Percentiles rank a stretch among this genome's conserved stretches.
These are phyloP conservation scores for Starmera quercuum DNA, from an alignment of 805 yeast genomes.

Conservation along the genomic window DNA sequence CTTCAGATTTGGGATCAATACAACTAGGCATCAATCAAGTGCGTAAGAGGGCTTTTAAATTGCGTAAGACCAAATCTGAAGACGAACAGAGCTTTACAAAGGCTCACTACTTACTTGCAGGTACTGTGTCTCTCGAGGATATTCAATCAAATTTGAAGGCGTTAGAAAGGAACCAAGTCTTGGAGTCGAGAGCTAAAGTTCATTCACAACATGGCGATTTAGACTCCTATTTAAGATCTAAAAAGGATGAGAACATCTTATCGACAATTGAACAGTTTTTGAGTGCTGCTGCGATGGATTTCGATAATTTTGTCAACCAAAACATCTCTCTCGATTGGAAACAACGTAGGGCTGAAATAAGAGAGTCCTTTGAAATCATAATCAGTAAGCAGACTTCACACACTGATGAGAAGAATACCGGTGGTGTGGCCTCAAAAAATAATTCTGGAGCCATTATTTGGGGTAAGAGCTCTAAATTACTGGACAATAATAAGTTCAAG, in stretches of 20 bases:
- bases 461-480: slow-evolving; percentile 23
- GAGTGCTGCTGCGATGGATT: slow-evolving; percentile 68
- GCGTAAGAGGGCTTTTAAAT: slow-evolving; percentile 52
- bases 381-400: slow-evolving; percentile 21
- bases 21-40: slow-evolving; percentile 77
- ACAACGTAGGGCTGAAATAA: slow-evolving; percentile 63
- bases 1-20: slow-evolving; percentile 68
- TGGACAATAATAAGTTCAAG: slow-evolving; percentile 24
- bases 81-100: slow-evolving; percentile 43
- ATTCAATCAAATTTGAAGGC: slow-evolving; percentile 50
- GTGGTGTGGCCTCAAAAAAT: slow-evolving; percentile 9
- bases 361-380: slow-evolving; percentile 61
- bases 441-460: slow-evolving; percentile 14
- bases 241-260: slow-evolving; percentile 76
- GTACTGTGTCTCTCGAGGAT: slow-evolving; percentile 84
- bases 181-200: slow-evolving; percentile 20
- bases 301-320: slow-evolving; percentile 67
- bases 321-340: slow-evolving; percentile 82
- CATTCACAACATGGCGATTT: slow-evolving; percentile 31
- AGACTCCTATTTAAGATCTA: slow-evolving; percentile 55
- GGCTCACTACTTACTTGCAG: slow-evolving; percentile 84
- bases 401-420: slow-evolving; percentile 5
- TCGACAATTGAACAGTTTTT: slow-evolving; percentile 79
- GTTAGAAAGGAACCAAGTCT: slow-evolving; percentile 24
- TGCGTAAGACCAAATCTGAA: slow-evolving; percentile 39